Evolutionary conservation across 306 rosid genomes (phyloP).

Genomic region (Lathyrus oleraceus): DNA sequence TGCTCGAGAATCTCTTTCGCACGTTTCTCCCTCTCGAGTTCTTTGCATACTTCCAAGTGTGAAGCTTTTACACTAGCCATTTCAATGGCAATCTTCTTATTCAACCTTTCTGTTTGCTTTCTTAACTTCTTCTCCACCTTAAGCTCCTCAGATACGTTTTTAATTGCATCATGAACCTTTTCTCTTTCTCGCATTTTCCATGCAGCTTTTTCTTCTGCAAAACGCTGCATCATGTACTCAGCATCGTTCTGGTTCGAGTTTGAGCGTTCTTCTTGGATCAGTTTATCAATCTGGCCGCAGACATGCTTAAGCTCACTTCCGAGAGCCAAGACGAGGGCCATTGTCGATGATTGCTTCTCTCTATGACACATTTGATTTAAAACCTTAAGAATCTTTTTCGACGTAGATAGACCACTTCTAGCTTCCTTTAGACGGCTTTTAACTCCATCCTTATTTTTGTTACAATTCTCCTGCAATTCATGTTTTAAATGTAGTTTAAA

Average conservation of each 20-base stretch:
- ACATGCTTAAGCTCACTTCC: constrained; percentile 70
- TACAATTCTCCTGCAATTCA: constrained; percentile 43
- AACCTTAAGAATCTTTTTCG: constrained; percentile 79
- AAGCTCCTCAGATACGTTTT: constrained; percentile 60
- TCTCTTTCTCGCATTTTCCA: constrained; percentile 80
- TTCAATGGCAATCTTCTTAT: constrained; percentile 77
- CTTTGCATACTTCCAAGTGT: constrained; percentile 55
- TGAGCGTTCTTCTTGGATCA: constrained; percentile 54
- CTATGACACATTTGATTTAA: constrained; percentile 60
- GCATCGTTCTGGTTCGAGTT: constrained; percentile 49
- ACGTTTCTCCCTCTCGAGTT: constrained; percentile 76
- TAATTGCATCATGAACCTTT: constrained; percentile 55
- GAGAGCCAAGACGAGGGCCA: constrained; percentile 60
- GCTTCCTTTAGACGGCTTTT: constrained; percentile 75
- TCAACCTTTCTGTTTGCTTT: constrained; percentile 74
- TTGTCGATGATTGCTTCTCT: constrained; percentile 54
- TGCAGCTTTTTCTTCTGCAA: constrained; percentile 75
- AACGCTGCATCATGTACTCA: constrained; percentile 53
- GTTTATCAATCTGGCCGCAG: constrained; percentile 56
- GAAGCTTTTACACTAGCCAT: constrained; percentile 61
- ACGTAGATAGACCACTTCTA: constrained; percentile 62
- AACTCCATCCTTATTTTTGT: constrained; percentile 39
- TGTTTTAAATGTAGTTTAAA: constrained; percentile 29
- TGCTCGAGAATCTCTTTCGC: constrained; percentile 86
- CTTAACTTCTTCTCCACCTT: constrained; percentile 81